A percentile compares a stretch with the other conserved stretches of the same genome.
Conservation (phyloP, 768 basidiomycete species). For the Tylopilus balloui region DNA sequence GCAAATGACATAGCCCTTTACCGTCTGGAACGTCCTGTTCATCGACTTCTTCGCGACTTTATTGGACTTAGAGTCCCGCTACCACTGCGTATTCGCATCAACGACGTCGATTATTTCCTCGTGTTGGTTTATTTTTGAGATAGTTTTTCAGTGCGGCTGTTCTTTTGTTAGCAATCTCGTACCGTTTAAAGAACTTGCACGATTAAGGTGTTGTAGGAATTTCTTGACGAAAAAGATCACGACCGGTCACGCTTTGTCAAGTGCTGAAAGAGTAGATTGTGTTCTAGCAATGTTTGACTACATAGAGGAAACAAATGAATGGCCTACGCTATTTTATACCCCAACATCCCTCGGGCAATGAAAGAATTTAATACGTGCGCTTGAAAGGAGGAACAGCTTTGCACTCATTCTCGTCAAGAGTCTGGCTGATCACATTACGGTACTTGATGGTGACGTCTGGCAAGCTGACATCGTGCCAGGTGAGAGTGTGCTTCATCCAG, state of each 20-base stretch:
- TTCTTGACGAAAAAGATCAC: neutral
- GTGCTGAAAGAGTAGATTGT: slow-evolving; percentile 2
- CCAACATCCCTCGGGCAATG: neutral
- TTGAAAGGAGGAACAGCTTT: slow-evolving; percentile 97
- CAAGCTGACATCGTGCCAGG: slow-evolving; percentile 73
- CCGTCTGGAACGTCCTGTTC: neutral
- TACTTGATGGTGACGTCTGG: slow-evolving; percentile 90
- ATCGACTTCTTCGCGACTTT: neutral
- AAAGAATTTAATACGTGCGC: slow-evolving; percentile 68
- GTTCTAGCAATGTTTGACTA: slow-evolving; percentile 14
- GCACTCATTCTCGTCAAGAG: slow-evolving; percentile 95
- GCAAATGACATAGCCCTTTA: slow-evolving; percentile 3
- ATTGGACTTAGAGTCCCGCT: neutral
- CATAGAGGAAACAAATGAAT: slow-evolving; percentile 2
- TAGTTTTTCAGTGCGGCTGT: too few species aligned
- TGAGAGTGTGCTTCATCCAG: slow-evolving; percentile 96
- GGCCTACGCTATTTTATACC: slow-evolving; percentile 7
- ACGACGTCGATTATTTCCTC: too few species aligned
- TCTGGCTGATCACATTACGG: slow-evolving; percentile 77
- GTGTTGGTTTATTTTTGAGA: too few species aligned
- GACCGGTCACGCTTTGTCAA: neutral
- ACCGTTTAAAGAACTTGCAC: neutral
- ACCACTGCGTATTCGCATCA: too few species aligned
- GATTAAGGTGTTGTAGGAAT: neutral
- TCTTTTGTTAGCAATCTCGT: too few species aligned